These are phyloP conservation scores for Ceratocystis diversiconidia DNA, from an alignment of 2,329 filamentous ascomycete genomes.

Conservation along the genomic window DNA sequence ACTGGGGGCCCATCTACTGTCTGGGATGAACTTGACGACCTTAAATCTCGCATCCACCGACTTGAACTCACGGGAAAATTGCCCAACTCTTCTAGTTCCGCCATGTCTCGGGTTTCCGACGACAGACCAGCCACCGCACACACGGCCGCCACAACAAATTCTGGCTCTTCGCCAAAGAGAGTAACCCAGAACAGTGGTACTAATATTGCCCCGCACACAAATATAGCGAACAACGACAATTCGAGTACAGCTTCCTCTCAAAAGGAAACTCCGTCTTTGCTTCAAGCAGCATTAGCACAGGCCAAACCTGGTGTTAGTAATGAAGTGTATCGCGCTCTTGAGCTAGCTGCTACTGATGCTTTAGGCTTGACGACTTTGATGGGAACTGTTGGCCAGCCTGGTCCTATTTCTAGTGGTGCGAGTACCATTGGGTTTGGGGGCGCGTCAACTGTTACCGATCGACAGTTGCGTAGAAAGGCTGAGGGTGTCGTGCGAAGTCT, in stretches of 20 bases:
- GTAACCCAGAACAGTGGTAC: conserved; percentile 29
- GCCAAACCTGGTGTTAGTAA: conserved; percentile 54
- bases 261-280: conserved; percentile 56
- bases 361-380: conserved; percentile 65
- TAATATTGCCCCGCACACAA: conserved; percentile 32
- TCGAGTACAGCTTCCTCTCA: conserved; percentile 31
- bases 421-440: conserved; percentile 42
- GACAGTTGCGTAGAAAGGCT: conserved; percentile 76
- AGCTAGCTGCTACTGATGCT: conserved; percentile 70
- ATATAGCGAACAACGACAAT: conserved; percentile 28
- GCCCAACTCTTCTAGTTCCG: conserved; percentile 66
- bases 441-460: conserved; percentile 47
- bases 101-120: conserved; percentile 57
- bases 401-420: conserved; percentile 52
- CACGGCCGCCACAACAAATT: conserved; percentile 80
- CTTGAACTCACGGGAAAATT: conserved; percentile 82
- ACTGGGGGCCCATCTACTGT: conserved; percentile 83
- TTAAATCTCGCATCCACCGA: conserved; percentile 84
- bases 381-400: conserved; percentile 53
- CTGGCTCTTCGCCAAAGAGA: conserved; percentile 68
- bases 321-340: conserved; percentile 64
- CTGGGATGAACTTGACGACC: conserved; percentile 92
- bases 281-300: conserved; percentile 69
- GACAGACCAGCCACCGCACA: conserved; percentile 83
- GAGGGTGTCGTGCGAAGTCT: conserved; percentile 86